A percentile compares a stretch with the other conserved stretches of the same genome.
Conservation (phyloP, 1,284 basidiomycete species). For the Ganoderma lingzhi region DNA sequence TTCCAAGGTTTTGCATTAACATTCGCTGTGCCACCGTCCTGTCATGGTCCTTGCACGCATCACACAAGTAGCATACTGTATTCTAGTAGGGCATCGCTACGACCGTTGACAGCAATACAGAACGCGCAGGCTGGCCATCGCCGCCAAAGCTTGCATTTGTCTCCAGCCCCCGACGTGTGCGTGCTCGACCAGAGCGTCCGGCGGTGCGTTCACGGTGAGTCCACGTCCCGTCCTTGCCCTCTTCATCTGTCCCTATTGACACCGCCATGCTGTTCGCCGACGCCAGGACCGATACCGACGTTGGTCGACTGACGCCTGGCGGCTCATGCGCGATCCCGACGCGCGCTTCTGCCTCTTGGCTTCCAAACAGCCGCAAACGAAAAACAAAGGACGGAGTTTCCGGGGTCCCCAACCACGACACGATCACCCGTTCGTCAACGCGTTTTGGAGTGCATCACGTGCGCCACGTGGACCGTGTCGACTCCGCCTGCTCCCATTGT, state of each 20-base stretch:
- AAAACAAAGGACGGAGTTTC: slow-evolving; percentile 8
- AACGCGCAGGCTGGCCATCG: background rate
- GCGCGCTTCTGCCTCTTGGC: background rate
- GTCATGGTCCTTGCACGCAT: slow-evolving; percentile 2
- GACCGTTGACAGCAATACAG: slow-evolving; percentile 11
- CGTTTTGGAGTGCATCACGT: slow-evolving; percentile 25
- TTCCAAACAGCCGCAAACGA: background rate
- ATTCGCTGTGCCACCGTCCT: background rate
- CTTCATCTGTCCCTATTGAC: background rate
- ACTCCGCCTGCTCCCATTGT: slow-evolving; percentile 32
- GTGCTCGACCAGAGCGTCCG: background rate
- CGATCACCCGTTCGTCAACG: slow-evolving; percentile 27
- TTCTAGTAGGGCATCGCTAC: slow-evolving; percentile 10
- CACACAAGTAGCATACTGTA: slow-evolving; percentile 21
- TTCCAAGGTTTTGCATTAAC: background rate
- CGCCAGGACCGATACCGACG: background rate
- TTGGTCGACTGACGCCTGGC: background rate
- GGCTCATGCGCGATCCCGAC: background rate
- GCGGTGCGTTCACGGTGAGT: background rate
- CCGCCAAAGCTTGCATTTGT: background rate
- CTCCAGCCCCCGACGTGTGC: slow-evolving; percentile 12
- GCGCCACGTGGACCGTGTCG: slow-evolving; percentile 35
- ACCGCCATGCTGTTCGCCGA: background rate
- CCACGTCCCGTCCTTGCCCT: background rate
- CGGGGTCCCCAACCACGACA: slow-evolving; percentile 24